Conservation (phyloP, 305 asterid genomes). For the Fraxinus platypoda region DNA sequence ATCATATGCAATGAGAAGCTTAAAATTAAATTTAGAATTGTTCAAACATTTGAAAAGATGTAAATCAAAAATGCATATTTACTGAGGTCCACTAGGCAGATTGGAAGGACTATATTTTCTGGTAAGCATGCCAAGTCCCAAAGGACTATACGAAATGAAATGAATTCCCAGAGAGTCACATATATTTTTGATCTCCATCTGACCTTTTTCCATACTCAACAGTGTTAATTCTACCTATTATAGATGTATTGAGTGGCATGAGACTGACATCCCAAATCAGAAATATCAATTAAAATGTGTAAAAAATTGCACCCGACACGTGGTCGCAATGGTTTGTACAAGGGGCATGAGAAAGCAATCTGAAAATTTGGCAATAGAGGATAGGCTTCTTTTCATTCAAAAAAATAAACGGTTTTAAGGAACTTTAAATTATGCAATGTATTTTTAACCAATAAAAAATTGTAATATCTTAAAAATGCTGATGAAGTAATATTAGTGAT, state of each 20-base stretch:
- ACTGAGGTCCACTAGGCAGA: conserved; percentile 95
- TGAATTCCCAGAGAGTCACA: conserved; percentile 73
- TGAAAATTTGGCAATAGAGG: background rate
- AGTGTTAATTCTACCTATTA: conserved; percentile 80
- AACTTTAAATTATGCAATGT: background rate
- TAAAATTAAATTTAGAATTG: background rate
- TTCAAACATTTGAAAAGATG: conserved; percentile 4
- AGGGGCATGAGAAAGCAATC: background rate
- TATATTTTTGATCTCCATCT: conserved; percentile 63
- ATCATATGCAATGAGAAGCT: conserved; percentile 12
- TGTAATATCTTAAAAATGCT: background rate
- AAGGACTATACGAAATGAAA: conserved; percentile 78
- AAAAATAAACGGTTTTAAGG: background rate
- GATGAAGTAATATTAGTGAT: background rate
- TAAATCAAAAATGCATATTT: background rate
- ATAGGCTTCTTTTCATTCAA: background rate
- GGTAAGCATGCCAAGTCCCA: conserved; percentile 95
- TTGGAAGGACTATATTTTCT: conserved; percentile 77
- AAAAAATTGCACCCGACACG: background rate
- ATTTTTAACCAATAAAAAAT: background rate
- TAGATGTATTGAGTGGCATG: background rate
- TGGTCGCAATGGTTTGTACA: background rate
- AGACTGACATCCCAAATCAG: conserved; percentile 12
- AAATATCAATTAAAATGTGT: background rate
- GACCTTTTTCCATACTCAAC: conserved; percentile 74